phyloP scores from a whole-genome alignment of 225 moss, liverwort and hornwort species.

The Pleurozium schreberi region DNA sequence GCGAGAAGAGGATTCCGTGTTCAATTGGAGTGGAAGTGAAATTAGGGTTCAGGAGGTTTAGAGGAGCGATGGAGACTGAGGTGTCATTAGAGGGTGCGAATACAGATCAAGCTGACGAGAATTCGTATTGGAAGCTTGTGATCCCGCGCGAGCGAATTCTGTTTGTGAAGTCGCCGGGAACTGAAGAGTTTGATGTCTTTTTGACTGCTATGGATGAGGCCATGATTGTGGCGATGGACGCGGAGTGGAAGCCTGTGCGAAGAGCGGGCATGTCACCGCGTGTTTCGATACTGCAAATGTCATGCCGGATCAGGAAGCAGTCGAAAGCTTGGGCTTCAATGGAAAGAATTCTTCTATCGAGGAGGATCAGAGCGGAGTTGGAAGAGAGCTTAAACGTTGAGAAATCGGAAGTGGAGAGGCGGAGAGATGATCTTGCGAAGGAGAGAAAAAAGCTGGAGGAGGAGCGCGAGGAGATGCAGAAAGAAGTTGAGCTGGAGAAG shows the following conservation, averaged over 20 bases:
- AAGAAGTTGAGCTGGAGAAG: conserved; percentile 22
- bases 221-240: conserved; percentile 72
- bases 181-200: conserved; percentile 46
- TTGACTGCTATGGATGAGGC: conserved; percentile 54
- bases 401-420: conserved; percentile 14
- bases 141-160: conserved; percentile 63
- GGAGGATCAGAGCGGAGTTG: conserved; percentile 15
- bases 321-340: conserved; percentile 17
- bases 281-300: conserved; percentile 77
- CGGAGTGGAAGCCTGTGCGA: conserved; percentile 89
- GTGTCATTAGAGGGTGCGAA: conserved; percentile 8
- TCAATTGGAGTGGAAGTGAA: neutral
- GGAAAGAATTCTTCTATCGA: conserved; percentile 17
- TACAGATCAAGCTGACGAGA: conserved; percentile 14
- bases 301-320: conserved; percentile 44
- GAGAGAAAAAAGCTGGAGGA: conserved; percentile 12
- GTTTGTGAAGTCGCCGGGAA: conserved; percentile 49
- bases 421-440: conserved; percentile 19
- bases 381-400: conserved; percentile 12
- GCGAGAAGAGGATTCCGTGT: neutral
- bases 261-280: conserved; percentile 31
- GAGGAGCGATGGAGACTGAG: conserved; percentile 30
- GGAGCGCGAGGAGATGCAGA: conserved; percentile 12
- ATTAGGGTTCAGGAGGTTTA: conserved; percentile 20
- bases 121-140: conserved; percentile 51